Conservation (phyloP, 495 filamentous ascomycete genomes). For the Neurospora africana region DNA sequence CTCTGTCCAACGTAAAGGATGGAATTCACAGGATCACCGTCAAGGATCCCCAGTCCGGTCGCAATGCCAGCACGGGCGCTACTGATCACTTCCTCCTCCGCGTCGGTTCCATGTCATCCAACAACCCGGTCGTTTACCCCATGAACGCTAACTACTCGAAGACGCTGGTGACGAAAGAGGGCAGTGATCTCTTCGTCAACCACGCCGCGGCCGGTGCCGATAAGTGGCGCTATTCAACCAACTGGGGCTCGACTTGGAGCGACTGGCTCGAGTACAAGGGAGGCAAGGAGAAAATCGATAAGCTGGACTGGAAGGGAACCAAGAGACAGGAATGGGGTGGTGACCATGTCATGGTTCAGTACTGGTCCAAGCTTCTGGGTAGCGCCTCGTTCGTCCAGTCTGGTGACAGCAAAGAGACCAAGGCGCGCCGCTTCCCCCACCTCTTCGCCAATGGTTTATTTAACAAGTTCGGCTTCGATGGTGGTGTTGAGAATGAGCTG, state of each 20-base stretch:
- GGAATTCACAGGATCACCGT: slow-evolving; percentile 57
- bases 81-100: slow-evolving; percentile 41
- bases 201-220: slow-evolving; percentile 56
- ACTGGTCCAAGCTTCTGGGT: slow-evolving; percentile 51
- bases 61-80: slow-evolving; percentile 31
- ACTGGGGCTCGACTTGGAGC: slow-evolving; percentile 52
- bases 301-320: slow-evolving; percentile 50
- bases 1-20: slow-evolving; percentile 31
- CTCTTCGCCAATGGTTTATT: slow-evolving; percentile 54
- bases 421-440: slow-evolving; percentile 52
- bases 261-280: slow-evolving; percentile 49
- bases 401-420: slow-evolving; percentile 38
- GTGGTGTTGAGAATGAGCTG: slow-evolving; percentile 45
- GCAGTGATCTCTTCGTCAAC: slow-evolving; percentile 35
- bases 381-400: slow-evolving; percentile 53
- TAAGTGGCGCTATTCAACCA: slow-evolving; percentile 51
- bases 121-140: slow-evolving; percentile 50
- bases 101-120: slow-evolving; percentile 30
- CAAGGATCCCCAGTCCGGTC: slow-evolving; percentile 39
- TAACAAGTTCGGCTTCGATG: slow-evolving; percentile 56
- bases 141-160: slow-evolving; percentile 47
- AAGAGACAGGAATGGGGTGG: slow-evolving; percentile 51
- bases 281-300: slow-evolving; percentile 40
- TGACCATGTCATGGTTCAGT: slow-evolving; percentile 55
- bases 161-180: slow-evolving; percentile 29